These are phyloP conservation scores for Saccharum hybrid DNA, from an alignment of 202 grass and related monocot genomes.

Conservation along the genomic window DNA sequence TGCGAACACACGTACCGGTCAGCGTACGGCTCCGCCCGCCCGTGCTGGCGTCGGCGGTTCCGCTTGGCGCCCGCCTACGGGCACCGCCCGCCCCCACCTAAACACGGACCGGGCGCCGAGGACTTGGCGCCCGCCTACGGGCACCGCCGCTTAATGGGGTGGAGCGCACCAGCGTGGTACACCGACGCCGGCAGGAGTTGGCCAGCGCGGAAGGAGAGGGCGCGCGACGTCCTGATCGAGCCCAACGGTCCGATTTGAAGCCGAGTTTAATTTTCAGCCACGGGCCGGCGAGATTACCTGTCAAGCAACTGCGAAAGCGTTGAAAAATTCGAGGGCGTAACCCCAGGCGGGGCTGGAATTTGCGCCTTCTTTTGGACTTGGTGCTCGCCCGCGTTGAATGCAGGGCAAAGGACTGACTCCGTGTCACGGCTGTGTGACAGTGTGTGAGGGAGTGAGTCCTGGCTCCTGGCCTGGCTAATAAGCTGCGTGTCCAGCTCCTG, in stretches of 20 bases:
- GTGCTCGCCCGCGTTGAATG: conserved; percentile 35
- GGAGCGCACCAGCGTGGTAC: not conserved
- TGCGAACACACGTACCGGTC: conserved; percentile 27
- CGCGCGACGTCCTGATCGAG: conserved; percentile 1
- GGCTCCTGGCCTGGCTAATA: not conserved
- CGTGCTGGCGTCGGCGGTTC: conserved; percentile 34
- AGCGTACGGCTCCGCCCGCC: not conserved
- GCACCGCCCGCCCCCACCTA: conserved; percentile 42
- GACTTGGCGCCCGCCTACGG: not conserved
- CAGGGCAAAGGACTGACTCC: not conserved
- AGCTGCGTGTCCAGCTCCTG: not conserved
- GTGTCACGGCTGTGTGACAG: not conserved
- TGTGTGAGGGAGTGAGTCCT: not conserved
- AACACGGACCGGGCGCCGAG: not conserved
- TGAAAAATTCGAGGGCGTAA: not conserved
- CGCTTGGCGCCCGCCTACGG: no score
- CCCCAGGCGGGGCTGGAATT: not conserved
- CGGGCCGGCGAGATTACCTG: not conserved
- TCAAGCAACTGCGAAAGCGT: not conserved
- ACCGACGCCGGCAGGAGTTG: not conserved
- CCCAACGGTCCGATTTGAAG: conserved; percentile 28
- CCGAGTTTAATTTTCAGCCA: conserved; percentile 5
- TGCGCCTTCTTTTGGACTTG: conserved; percentile 47
- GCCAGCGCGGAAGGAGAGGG: not conserved
- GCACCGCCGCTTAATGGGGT: conserved; percentile 15